Conservation (phyloP, 75 land plant species). For the Pseudotsuga menziesii region DNA sequence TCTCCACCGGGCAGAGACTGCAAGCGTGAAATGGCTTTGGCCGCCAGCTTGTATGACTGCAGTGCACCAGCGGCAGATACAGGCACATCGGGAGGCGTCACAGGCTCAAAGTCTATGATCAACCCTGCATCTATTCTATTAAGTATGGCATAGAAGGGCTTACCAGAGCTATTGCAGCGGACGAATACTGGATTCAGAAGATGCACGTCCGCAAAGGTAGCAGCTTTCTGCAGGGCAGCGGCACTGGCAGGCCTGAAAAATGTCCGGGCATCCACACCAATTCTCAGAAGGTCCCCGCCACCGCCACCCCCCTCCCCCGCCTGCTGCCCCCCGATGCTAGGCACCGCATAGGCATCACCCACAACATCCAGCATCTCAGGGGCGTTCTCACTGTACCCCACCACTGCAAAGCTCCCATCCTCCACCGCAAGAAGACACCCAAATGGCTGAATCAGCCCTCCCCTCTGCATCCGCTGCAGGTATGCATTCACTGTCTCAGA, state of each 20-base stretch:
- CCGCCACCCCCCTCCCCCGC: slow-evolving; percentile 63
- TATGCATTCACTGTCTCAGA: slow-evolving; percentile 54
- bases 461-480: slow-evolving; percentile 73
- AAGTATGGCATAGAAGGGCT: slow-evolving; percentile 80
- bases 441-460: slow-evolving; percentile 67
- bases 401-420: slow-evolving; percentile 59
- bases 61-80: slow-evolving; percentile 64
- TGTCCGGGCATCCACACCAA: slow-evolving; percentile 69
- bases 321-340: slow-evolving; percentile 58
- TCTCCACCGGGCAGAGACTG: slow-evolving; percentile 77
- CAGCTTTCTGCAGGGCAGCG: slow-evolving; percentile 67
- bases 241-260: slow-evolving; percentile 55
- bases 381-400: slow-evolving; percentile 82
- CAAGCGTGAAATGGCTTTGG: slow-evolving; percentile 65
- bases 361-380: slow-evolving; percentile 72
- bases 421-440: slow-evolving; percentile 84
- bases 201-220: slow-evolving; percentile 39
- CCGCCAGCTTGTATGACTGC: slow-evolving; percentile 77
- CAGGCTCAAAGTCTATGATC: slow-evolving; percentile 78
- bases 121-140: slow-evolving; percentile 70
- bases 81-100: slow-evolving; percentile 43
- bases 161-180: slow-evolving; percentile 49
- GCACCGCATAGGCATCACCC: slow-evolving; percentile 52
- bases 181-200: slow-evolving; percentile 66
- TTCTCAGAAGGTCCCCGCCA: slow-evolving; percentile 48